Evolutionary conservation across 352 stramenopile species (phyloP), one percentile per base, ranked within the genome.

Genomic region (Pythium phragmiticola): DNA sequence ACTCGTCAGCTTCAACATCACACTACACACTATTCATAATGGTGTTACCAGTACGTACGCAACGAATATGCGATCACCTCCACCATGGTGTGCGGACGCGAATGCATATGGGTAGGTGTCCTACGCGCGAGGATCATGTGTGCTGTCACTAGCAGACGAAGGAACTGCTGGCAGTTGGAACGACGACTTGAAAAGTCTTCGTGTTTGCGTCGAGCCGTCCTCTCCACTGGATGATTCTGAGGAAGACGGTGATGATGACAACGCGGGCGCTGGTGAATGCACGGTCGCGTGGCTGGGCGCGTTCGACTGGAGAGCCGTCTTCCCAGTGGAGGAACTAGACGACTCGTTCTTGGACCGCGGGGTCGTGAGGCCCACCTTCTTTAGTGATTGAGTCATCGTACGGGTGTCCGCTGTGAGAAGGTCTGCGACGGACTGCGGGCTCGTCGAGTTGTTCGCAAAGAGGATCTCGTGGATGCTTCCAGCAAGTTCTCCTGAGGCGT

Each of bases 371-470:
- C 39, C 63, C 13, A 65, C 42, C 13, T 60, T 52, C n/a, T 63
- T 55, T 3, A 69, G 23, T 16, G 63, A 65, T 17, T 68, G 66
- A 11, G 66, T 62, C 13, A 66, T 33, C 17, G 14, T 57, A 6
- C 66, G 54, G 5, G 66, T 59, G 7, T 68, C 54, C 1, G 66
- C 26, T 13, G 45, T 45, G 12, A 74, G 47, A 21, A 78, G 54
- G 11, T 87, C 75, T 6, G 76, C 72, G 9, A 94, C 83, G 7
- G 78, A 90, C 70, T 94, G 85, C 19, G 85, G 83, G 50, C 83
- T 92, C 33, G 87, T 85, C 2, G 75, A 75, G 42, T 67, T 80
- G 42, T 57, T 75, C 0, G 70, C 79, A 51, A 92, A 72, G 11
- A 92, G 59, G 41, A 88, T 57, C n/a, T 91, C 76, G 65, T 90